These are phyloP conservation scores for Closterium sp. DNA, from an alignment of 139 green algal genomes.

Conservation along the genomic window DNA sequence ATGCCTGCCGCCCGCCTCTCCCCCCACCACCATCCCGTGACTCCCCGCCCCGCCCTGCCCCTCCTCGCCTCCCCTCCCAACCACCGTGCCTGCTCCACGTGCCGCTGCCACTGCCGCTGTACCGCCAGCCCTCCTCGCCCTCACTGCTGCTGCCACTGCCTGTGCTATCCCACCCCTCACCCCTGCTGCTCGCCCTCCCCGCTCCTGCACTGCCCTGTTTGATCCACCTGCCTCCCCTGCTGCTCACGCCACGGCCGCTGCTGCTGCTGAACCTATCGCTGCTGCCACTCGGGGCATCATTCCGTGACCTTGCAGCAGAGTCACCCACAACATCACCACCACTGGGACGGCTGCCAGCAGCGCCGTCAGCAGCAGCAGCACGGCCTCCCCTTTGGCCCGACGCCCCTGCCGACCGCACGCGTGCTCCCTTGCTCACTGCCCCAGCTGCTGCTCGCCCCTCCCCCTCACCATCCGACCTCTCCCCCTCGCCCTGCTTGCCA, in stretches of 20 bases:
- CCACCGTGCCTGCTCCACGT: neutral
- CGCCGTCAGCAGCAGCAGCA: neutral
- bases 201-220: neutral
- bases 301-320: neutral
- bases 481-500: neutral
- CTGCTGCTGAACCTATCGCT: neutral
- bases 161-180: neutral
- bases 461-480: neutral
- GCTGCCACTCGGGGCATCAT: neutral
- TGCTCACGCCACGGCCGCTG: neutral
- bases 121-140: neutral
- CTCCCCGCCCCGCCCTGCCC: neutral
- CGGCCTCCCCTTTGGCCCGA: neutral
- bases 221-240: neutral
- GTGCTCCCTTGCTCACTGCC: no score
- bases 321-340: neutral
- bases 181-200: neutral
- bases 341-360: neutral
- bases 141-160: neutral
- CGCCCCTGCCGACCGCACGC: neutral
- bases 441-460: neutral
- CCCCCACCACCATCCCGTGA: neutral
- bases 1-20: neutral
- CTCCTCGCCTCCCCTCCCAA: neutral
- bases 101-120: neutral